Evolutionary conservation across 306 rosid species (phyloP), one percentile per base, ranked within the genome.

Genomic region (Casuarina cunninghamiana): DNA sequence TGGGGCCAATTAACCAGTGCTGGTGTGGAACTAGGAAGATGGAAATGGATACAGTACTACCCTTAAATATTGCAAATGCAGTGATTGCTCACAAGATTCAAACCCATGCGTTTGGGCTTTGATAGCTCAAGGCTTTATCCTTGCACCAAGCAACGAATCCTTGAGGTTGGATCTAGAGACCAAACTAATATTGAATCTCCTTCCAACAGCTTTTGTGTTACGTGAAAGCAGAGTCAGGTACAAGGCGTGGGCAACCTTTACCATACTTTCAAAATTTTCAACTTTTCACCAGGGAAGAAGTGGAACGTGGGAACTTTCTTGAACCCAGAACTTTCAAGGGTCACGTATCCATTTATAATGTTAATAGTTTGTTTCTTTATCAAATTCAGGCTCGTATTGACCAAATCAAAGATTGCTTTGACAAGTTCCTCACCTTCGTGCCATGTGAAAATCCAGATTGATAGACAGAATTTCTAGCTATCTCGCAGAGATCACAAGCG

Each of bases 381-480:
- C 13, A 57, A 57, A 57, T 15, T 66, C 66, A 48, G 58, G n/a
- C 16, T 17, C 57, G 71, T 17, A 58, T 35, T 3, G 44, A 11
- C 38, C 41, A 72, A 75, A 46, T 32, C 16, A 53, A 43, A 48
- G 26, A 65, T 63, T 61, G 55, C 71, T 46, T 69, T 3, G 60
- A 62, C 61, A 68, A 37, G 74, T 37, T 71, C 71, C 63, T 80
- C 84, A 93, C 98, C 98, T 93, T 93, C 9, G 88, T 87, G 51
- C 42, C 81, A 81, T 87, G 95, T 54, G 98, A 84, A 83, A 93
- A 93, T 77, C 98, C 98, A 75, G 98, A 93, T 72, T 93, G 98
- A 78, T 93, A 91, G 44, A 93, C 98, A 67, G 97, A 91, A 77
- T 93, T 91, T 82, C 98, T 86, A 35, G 93, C 98, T 69, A 93